phyloP scores from a whole-genome alignment of 2,329 filamentous ascomycete genomes.

The Lecanicillium sp. region DNA sequence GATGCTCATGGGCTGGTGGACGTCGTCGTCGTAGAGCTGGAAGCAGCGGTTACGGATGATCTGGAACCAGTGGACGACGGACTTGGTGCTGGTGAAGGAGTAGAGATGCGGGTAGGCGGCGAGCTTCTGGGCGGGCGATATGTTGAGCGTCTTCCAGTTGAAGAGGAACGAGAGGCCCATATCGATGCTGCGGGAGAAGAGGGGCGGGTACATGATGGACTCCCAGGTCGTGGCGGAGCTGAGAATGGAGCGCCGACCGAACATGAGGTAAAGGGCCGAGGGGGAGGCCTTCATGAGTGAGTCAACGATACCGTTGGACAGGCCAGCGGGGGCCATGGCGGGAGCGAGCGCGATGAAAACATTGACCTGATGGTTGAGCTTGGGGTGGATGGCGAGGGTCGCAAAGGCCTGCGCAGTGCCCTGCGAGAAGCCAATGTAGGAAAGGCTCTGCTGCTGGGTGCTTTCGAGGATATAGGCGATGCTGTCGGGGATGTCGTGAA shows the following conservation, averaged over 20 bases:
- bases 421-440: constrained; percentile 96
- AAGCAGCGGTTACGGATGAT: constrained; percentile 95
- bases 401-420: constrained; percentile 97
- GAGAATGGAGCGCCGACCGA: constrained; percentile 85
- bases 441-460: constrained; percentile 76
- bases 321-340: constrained; percentile 89
- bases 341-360: constrained; percentile 94
- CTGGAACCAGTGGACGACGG: constrained; percentile 98
- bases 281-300: constrained; percentile 90
- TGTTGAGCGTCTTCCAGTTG: constrained; percentile 82
- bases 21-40: constrained; percentile 97
- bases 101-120: constrained; percentile 94
- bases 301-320: constrained; percentile 86
- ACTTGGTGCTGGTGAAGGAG: constrained; percentile 94
- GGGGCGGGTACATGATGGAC: constrained; percentile 85
- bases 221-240: constrained; percentile 97
- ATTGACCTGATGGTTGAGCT: constrained; percentile 86
- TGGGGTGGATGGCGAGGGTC: constrained; percentile 83
- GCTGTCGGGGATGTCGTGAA: constrained; percentile 92
- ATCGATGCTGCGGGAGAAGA: constrained; percentile 87
- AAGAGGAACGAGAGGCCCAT: constrained; percentile 77
- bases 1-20: constrained; percentile 68
- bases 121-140: constrained; percentile 79
- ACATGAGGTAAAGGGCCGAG: constrained; percentile 84
- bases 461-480: constrained; percentile 86